Evolutionary conservation across 306 rosid species (phyloP), one percentile per base, ranked within the genome.

Genomic region (Casuarina cunninghamiana): DNA sequence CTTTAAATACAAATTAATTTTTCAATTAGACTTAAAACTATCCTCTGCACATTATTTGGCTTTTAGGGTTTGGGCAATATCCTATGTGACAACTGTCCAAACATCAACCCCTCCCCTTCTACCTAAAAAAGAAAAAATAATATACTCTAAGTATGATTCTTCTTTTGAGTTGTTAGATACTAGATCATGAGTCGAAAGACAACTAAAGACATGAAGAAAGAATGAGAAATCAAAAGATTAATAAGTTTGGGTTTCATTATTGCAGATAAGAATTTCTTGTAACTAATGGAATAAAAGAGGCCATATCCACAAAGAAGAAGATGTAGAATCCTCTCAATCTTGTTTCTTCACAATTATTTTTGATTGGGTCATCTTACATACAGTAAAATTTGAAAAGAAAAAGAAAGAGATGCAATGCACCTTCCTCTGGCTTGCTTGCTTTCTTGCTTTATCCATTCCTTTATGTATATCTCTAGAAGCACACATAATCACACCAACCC

Each of bases 231-330:
- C 26, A 65, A 35, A 49, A 39, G 4, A 38, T n/a, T n/a, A 10
- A 73, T 17, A 48, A 48, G 51, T 0, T 46, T 46, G 8, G 51
- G 41, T 67, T 73, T 51, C 71, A 53, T 10, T 35, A 26, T 58
- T 26, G 38, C 35, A 10, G 12, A 26, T 58, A 58, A 58, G 35
- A 58, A 10, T 58, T 58, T 26, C 39, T 21, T 58, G 50, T 21
- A 43, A 9, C 53, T 15, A 49, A 55, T 5, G 37, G 35, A 58
- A 17, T 58, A 35, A 58, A 58, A 58, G 38, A 55, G 63, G 35
- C 12, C 43, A 38, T 75, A 69, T 70, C 54, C 72, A 75, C 78
- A 68, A 15, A 73, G 57, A 35, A 44, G 67, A 11, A 8, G 49
- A 46, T 35, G 1, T 60, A 6, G 9, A 65, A 53, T 38, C 68